Base-by-base conservation (phyloP, 2,329 filamentous ascomycete genomes). In the Zalaria sp. region DNA sequence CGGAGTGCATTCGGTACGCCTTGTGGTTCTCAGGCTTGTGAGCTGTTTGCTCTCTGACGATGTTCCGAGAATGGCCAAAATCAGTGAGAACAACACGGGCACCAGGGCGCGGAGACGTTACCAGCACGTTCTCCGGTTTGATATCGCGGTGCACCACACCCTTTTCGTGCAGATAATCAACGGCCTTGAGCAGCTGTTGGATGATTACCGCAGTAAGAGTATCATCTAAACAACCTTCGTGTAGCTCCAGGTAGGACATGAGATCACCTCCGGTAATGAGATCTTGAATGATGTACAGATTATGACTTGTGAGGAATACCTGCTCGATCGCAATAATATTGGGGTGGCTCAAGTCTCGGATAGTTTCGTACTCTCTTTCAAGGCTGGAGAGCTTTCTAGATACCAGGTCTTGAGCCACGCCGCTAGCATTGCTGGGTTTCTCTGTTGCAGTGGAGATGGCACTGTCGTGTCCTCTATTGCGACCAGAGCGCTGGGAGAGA, bases 281-380 rank as follows among this genome's bases (percentile, higher is more conserved):
- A 36, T 79, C 75, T 52, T 76, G 67, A 45, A 79, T 73, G 41
- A 79, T 71, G 52, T 75, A 80, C 67, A 76, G 62, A 3, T 65
- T 73, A 47, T 68, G 65, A 3, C 58, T 54, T 4, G 68, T 72
- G 48, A 60, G 65, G 46, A 75, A 71, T 1, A 76, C 71, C 47
- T 72, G 73, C 46, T 79, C 67, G 3, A 79, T 53, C 3, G 57
- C 52, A 46, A 79, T 66, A 40, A 79, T 75, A 48, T 79, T 79
- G 2, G 76, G 75, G 68, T 79, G 75, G 29, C 59, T 65, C 4
- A 79, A 57, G 11, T 65, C 59, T 42, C 68, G 62, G 34, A 78
- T 59, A 4, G 77, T 65, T 4, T 41, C 38, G 29, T 44, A 44
- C 25, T 44, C 43, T 8, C 28, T 39, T 32, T 41, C 39, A 2